These are phyloP conservation scores for Saturnispora kantuleensis DNA, from an alignment of 805 yeast genomes.

Conservation along the genomic window DNA sequence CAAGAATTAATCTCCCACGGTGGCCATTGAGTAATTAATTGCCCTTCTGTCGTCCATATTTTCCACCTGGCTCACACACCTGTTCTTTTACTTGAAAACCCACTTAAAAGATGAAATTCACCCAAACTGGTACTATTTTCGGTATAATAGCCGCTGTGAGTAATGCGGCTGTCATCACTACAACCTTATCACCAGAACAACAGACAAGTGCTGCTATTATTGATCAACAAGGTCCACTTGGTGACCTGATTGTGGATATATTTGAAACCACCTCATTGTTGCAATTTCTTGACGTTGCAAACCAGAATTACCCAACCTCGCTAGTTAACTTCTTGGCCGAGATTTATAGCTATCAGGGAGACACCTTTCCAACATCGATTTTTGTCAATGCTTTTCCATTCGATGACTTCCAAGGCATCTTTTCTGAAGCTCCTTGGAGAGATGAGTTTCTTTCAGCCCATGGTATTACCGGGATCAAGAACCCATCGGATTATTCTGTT, in stretches of 20 bases:
- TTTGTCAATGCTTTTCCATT: conserved; percentile 25
- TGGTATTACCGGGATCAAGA: conserved; percentile 19
- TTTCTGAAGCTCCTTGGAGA: conserved; percentile 29
- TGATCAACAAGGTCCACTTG: conserved; percentile 19
- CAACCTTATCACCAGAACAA: conserved; percentile 17
- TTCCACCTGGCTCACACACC: too few relatives aligned
- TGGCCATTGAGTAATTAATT: background rate
- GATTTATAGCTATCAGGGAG: conserved; percentile 8
- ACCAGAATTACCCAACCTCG: conserved; percentile 22
- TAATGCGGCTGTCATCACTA: conserved; percentile 10
- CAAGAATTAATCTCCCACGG: background rate
- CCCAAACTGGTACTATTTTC: background rate
- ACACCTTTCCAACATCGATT: conserved; percentile 18
- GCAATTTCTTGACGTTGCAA: conserved; percentile 24
- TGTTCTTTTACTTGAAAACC: too few relatives aligned
- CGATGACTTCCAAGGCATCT: conserved; percentile 24
- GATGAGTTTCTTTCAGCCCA: conserved; percentile 19
- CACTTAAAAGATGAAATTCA: background rate
- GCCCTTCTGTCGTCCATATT: background rate
- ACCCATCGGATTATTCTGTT: conserved; percentile 23
- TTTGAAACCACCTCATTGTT: conserved; percentile 2
- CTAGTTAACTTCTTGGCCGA: conserved; percentile 25
- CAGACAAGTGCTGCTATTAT: conserved; percentile 26
- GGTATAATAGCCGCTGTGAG: background rate
- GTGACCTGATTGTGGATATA: conserved; percentile 19